Evolutionary conservation across 371 early-diverging fungal species (phyloP).

Genomic region (Mortierella sp.): DNA sequence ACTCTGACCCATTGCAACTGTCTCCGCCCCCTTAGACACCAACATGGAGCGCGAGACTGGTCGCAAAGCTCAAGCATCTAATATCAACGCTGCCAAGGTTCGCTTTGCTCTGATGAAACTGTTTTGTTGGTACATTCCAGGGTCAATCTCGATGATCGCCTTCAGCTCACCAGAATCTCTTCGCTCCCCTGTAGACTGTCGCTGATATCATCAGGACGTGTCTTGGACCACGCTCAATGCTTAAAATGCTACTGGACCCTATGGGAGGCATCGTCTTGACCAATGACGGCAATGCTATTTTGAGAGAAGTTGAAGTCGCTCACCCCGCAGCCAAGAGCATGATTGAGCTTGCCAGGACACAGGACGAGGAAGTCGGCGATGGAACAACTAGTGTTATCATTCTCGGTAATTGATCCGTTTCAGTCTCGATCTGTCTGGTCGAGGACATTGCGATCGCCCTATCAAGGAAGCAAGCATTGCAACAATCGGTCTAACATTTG

Average conservation of each 20-base stretch:
- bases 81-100: conserved; percentile 97
- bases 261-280: conserved; percentile 99
- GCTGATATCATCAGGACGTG: conserved; percentile 99
- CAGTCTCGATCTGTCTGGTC: background rate
- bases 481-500: conserved; percentile 1
- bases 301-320: conserved; percentile 99
- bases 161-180: background rate
- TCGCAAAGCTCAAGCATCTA: conserved; percentile 96
- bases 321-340: conserved; percentile 99
- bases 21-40: conserved; percentile 66
- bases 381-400: conserved; percentile 99
- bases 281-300: conserved; percentile 99
- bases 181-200: conserved; percentile 77
- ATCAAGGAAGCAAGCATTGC: background rate
- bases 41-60: conserved; percentile 96
- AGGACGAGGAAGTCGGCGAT: conserved; percentile 99
- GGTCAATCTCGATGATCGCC: background rate
- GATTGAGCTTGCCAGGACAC: conserved; percentile 99
- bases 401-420: conserved; percentile 70
- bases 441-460: background rate
- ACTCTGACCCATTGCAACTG: background rate
- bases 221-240: conserved; percentile 99
- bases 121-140: no score
- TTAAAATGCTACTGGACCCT: conserved; percentile 99
- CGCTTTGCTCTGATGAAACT: background rate